phyloP scores from a whole-genome alignment of 202 grass and related monocot genomes.

The Carex sylvatica region DNA sequence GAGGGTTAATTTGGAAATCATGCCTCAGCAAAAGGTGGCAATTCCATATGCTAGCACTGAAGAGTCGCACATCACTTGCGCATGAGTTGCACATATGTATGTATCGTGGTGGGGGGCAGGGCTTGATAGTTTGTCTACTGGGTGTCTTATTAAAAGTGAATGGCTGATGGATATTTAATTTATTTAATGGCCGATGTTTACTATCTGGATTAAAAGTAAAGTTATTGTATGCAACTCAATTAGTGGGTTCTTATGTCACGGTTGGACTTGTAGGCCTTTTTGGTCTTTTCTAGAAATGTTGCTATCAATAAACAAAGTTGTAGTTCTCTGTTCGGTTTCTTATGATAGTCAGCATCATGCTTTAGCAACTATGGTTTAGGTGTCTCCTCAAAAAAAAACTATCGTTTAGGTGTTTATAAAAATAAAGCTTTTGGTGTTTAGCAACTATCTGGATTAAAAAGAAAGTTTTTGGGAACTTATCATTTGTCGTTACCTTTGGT shows the following conservation, averaged over 20 bases:
- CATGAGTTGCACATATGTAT: background rate
- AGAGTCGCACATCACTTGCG: constrained; percentile 13
- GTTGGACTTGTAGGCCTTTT: background rate
- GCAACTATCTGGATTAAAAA: too few species aligned
- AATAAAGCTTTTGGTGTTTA: too few species aligned
- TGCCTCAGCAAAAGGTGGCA: constrained; percentile 13
- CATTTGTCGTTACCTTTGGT: too few species aligned
- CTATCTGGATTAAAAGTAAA: background rate
- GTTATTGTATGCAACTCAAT: background rate
- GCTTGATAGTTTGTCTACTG: too few species aligned
- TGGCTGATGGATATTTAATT: background rate
- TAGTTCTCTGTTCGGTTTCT: background rate
- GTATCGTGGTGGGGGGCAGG: background rate
- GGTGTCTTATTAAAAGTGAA: background rate
- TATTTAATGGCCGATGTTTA: background rate
- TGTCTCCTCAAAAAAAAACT: too few species aligned
- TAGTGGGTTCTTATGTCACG: background rate
- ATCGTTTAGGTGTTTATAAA: too few species aligned
- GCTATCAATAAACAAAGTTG: background rate
- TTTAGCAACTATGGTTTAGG: background rate
- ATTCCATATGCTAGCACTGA: constrained; percentile 1
- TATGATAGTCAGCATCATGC: background rate
- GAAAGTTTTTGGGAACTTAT: too few species aligned
- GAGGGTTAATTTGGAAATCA: constrained; percentile 24
- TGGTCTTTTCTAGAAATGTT: constrained; percentile 4